Evolutionary conservation across 441 rosid species (phyloP).

Genomic region (Bocquillonia castaneifolia): DNA sequence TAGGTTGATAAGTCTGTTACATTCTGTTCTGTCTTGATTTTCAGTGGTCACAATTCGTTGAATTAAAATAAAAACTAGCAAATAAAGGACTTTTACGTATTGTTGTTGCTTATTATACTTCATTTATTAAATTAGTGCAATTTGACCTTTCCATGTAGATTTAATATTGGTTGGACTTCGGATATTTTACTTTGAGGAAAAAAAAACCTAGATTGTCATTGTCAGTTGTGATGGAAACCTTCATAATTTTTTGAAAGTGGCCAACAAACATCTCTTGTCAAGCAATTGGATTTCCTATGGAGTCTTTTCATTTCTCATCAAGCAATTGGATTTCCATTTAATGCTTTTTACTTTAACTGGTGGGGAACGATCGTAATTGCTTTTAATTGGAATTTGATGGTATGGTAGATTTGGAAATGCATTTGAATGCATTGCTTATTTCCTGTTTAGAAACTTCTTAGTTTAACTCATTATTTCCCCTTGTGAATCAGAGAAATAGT

Average conservation of each 20-base stretch:
- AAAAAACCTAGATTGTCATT: not conserved
- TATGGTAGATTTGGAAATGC: conserved; percentile 1
- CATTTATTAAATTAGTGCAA: not conserved
- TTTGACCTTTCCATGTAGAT: not conserved
- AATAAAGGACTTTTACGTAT: not conserved
- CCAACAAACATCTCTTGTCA: not conserved
- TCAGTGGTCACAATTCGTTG: not conserved
- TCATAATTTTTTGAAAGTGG: not conserved
- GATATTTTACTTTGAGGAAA: not conserved
- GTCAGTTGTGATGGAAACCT: not conserved
- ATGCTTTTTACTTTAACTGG: not conserved
- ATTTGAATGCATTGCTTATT: conserved; percentile 19
- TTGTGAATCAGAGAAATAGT: conserved; percentile 72
- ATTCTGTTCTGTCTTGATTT: not conserved
- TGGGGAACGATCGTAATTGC: not conserved
- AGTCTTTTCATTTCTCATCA: not conserved
- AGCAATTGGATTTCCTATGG: conserved; percentile 7
- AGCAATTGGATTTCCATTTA: not conserved
- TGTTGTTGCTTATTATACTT: conserved; percentile 6
- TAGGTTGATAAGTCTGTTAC: not conserved
- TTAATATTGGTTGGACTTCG: not conserved
- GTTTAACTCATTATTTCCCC: conserved; percentile 11
- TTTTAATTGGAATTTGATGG: not conserved
- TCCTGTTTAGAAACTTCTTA: conserved; percentile 1
- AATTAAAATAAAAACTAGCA: not conserved